Evolutionary conservation across 2,329 filamentous ascomycete species (phyloP).

Genomic region (Verticillium alfalfae): DNA sequence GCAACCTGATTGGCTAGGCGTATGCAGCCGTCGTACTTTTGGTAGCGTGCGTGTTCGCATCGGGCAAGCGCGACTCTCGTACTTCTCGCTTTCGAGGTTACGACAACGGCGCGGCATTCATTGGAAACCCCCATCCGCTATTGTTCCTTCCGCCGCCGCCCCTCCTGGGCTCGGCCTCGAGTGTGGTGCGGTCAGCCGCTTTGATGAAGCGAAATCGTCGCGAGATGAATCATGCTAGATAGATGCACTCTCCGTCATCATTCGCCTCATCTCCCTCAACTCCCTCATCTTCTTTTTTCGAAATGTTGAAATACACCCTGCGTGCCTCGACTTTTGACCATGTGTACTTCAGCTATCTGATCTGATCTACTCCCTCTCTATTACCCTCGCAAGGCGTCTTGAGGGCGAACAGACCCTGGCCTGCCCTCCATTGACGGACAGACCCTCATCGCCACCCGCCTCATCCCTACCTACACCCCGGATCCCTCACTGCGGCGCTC

Average conservation of each 20-base stretch:
- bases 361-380: too few relatives aligned
- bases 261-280: not conserved
- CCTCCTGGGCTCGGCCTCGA: not conserved
- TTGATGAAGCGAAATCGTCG: not conserved
- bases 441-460: not conserved
- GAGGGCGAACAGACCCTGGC: not conserved
- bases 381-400: not conserved
- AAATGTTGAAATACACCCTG: too few relatives aligned
- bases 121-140: not conserved
- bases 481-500: not conserved
- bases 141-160: not conserved
- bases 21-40: slow-evolving; percentile 2
- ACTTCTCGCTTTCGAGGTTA: not conserved
- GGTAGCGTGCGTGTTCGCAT: not conserved
- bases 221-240: not conserved
- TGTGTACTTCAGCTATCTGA: too few relatives aligned
- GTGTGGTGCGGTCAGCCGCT: not conserved
- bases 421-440: not conserved
- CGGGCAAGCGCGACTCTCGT: not conserved
- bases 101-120: not conserved
- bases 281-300: too few relatives aligned
- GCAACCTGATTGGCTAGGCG: not conserved
- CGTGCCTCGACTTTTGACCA: too few relatives aligned
- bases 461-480: not conserved
- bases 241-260: not conserved